Base-by-base conservation (phyloP, 495 filamentous ascomycete species). In the Terfezia boudieri region DNA sequence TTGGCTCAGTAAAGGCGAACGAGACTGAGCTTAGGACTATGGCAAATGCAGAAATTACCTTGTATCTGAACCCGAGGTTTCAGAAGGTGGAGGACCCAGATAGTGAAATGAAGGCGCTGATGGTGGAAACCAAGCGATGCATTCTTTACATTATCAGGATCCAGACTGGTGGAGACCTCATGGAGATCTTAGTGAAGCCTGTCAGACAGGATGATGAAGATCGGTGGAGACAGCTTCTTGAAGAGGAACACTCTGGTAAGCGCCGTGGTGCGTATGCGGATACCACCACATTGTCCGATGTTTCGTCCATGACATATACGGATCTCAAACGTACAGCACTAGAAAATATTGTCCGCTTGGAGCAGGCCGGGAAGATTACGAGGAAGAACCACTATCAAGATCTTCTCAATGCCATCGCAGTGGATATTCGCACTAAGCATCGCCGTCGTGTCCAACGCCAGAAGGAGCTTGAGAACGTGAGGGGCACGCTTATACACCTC, bases 121-220 rank as follows among this genome's bases (percentile, higher is more conserved):
- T 95, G 63, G 94, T 94, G 78, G 90, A 96, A 69, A 95, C 92
- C 2, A 99, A 99, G 67, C 77, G 90, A 56, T 94, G 90, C 66
- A 81, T 99, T 55, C 73, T 99, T 54, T 99, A 96, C 67, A 94
- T 99, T 65, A 96, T 99, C 61, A 80, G 90, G 49, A 83, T 99
- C 16, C 90, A 99, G 67, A 82, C 83, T 4, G 90, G 90, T n/a
- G 66, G 77, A 41, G 93, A 89, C 61, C 72, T 99, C 38, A 81
- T 94, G 73, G 87, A 95, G 54, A 92, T 99, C 56, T 81, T 99
- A 64, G 83, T 94, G 57, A 88, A 88, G 58, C 83, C 83, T 7
- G 88, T 94, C 53, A 78, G 74, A 0, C 71, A 72, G 41, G 90
- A 96, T 66, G 90, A 99, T 60, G 86, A 94, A 63, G 74, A 83